Conservation (phyloP, 305 asterid genomes). For the Fraxinus albicans region DNA sequence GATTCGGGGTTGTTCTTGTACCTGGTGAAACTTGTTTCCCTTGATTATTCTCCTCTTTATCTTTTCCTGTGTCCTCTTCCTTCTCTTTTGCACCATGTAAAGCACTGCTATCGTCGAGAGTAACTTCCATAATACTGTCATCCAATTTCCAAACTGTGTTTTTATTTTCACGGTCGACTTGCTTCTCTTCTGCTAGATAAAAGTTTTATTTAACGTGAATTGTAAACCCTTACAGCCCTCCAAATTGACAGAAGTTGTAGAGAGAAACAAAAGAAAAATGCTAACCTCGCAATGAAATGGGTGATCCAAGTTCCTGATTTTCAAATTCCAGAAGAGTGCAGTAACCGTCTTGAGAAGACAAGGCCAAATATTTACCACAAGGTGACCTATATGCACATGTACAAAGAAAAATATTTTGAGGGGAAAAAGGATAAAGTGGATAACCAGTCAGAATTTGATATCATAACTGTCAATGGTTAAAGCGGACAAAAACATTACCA, state of each 20-base stretch:
- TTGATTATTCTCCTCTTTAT: conserved; percentile 36
- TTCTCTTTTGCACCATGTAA: conserved; percentile 30
- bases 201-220: conserved; percentile 16
- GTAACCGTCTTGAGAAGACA: conserved; percentile 96
- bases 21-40: conserved; percentile 36
- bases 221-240: not conserved
- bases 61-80: conserved; percentile 27
- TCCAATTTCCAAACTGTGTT: conserved; percentile 24
- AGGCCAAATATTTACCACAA: conserved; percentile 62
- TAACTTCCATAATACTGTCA: conserved; percentile 8
- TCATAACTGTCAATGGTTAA: not conserved
- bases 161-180: conserved; percentile 29
- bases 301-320: conserved; percentile 72
- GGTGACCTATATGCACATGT: conserved; percentile 55
- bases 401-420: not conserved
- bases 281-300: conserved; percentile 55
- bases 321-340: conserved; percentile 91
- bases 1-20: conserved; percentile 31
- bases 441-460: not conserved
- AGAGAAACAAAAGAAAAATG: not conserved
- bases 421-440: not conserved
- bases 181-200: conserved; percentile 40
- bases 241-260: not conserved
- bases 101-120: conserved; percentile 11
- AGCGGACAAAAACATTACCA: conserved; percentile 49